Evolutionary conservation across 2,329 filamentous ascomycete species (phyloP).

Genomic region (Zopfia rhizophila): DNA sequence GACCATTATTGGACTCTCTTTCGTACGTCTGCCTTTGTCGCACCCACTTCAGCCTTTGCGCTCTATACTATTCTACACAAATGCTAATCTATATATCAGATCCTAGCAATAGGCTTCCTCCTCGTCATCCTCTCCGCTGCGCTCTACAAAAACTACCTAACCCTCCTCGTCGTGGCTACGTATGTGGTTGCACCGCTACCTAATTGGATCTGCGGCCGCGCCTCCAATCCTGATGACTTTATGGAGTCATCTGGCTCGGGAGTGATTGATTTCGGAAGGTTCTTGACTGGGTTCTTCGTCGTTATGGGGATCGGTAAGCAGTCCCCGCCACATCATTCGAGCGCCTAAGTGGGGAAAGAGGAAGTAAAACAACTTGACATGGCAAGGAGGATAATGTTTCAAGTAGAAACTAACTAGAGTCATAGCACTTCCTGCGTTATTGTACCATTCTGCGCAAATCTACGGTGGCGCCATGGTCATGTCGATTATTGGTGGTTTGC

Average conservation of each 20-base stretch:
- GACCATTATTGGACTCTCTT: constrained; percentile 98
- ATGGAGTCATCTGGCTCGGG: constrained; percentile 85
- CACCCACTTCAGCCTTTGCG: constrained; percentile 21
- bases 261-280: constrained; percentile 91
- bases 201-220: constrained; percentile 94
- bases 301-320: constrained; percentile 95
- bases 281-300: constrained; percentile 94
- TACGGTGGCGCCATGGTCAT: constrained; percentile 88
- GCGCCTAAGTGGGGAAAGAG: not conserved
- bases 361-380: too few species aligned
- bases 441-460: constrained; percentile 89
- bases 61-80: too few species aligned
- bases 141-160: constrained; percentile 93
- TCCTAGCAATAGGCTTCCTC: constrained; percentile 97
- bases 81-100: constrained; percentile 56
- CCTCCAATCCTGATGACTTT: constrained; percentile 93
- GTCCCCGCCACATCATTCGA: not conserved
- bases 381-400: constrained; percentile 24
- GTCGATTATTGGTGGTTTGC: constrained; percentile 88
- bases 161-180: constrained; percentile 93
- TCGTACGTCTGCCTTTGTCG: constrained; percentile 67
- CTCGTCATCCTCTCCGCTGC: constrained; percentile 98
- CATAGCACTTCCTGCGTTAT: constrained; percentile 85
- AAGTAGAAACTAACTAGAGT: too few species aligned
- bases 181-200: constrained; percentile 93